Conservation (phyloP, 2,329 filamentous ascomycete genomes). For the Ophiostoma novo-ulmi region DNA sequence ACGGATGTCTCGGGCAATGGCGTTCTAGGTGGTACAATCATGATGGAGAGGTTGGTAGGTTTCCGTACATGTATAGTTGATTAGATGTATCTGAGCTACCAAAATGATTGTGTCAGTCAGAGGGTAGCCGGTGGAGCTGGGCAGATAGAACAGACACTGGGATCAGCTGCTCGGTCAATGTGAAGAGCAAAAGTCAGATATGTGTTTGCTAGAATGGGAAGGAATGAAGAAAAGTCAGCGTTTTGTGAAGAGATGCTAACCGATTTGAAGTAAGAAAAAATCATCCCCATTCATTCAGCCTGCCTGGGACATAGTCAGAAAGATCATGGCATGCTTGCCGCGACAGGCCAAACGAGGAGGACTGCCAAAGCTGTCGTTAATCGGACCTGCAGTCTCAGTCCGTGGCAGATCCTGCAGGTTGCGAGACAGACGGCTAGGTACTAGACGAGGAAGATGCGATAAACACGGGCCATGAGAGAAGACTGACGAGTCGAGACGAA, state of each 20-base stretch:
- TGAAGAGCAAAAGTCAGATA: background rate
- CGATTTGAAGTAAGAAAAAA: background rate
- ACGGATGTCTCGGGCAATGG: slow-evolving; percentile 15
- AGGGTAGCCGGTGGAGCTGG: no score
- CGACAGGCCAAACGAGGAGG: background rate
- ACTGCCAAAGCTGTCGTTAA: slow-evolving; percentile 10
- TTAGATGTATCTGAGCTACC: background rate
- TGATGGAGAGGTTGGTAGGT: background rate
- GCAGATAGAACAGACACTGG: background rate
- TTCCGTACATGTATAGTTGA: background rate
- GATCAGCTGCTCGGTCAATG: background rate
- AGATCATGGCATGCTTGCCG: background rate
- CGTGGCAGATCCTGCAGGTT: slow-evolving; percentile 22
- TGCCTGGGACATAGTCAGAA: background rate
- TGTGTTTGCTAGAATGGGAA: background rate
- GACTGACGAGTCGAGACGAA: background rate
- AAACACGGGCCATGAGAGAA: background rate
- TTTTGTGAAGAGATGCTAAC: background rate
- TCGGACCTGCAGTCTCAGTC: slow-evolving; percentile 17
- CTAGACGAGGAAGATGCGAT: background rate
- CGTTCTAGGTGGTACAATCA: background rate
- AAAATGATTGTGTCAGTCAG: background rate
- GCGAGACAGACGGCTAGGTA: background rate
- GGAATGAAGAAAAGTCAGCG: no score
- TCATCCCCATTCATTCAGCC: background rate